Base-by-base conservation (phyloP, 2,329 filamentous ascomycete species). In the Phaeosphaeriaceae sp. region DNA sequence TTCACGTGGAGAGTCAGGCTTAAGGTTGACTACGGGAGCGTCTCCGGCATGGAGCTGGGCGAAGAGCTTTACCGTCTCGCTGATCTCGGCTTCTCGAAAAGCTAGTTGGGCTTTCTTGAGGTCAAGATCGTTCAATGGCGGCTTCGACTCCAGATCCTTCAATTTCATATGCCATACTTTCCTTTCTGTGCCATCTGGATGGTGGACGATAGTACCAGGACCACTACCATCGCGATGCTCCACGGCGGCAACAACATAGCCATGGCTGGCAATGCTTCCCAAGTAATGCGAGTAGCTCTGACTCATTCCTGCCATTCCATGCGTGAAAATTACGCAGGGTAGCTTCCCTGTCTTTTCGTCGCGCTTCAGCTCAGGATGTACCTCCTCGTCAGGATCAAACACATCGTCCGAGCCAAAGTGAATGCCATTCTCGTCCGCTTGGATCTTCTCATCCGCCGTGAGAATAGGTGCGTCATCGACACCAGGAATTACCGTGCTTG, bases 1-100 rank as follows among this genome's bases (percentile, higher is more conserved):
- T 66, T 67, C 47, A 82, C 85, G 71, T 85, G 86, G 35, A 61
- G 68, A 63, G 81, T 82, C 10, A 81, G 75, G 76, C 85, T 89
- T 70, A 24, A 73, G 63, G 63, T 73, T 75, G 5, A 65, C 71
- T 13, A 82, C 58, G 4, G 71, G 66, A 3, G 64, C 76, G 3
- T 73, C 61, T 9, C 80, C 79, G 11, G 72, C 69, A 48, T 81
- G 79, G 49, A 83, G 73, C 50, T 64, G 68, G 3, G 70, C 64
- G 30, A 83, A 74, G 9, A 82, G 72, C 26, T 74, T 75, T 44
- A 82, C 76, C 1, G 79, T 81, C 67, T 82, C 81, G 61, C 78
- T 73, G 19, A 83, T 78, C 59, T 83, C 81, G 11, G 78, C 79
- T 69, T 82, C 74, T 24, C 81, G 78, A 64, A 82, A 80, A 11